Base-by-base conservation (phyloP, 2,329 filamentous ascomycete genomes). In the Pseudogymnoascus sp. region DNA sequence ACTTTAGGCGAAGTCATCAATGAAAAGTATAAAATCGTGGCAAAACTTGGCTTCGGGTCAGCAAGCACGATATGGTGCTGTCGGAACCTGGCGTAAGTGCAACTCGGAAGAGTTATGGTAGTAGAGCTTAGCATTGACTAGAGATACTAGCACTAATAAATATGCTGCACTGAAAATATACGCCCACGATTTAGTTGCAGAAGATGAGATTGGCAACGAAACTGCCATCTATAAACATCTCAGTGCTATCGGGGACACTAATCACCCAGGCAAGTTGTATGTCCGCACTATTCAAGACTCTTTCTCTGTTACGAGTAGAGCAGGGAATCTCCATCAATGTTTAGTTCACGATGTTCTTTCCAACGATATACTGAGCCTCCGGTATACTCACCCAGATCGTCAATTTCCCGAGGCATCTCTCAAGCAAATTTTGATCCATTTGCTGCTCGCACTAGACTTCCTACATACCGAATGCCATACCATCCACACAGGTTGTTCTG, bases 41-140 rank as follows among this genome's bases (percentile, higher is more conserved):
- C 71, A 40, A 80, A 81, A 64, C 71, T 80, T 9, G 78, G 78
- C 25, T 78, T 75, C 65, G 77, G 77, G 7, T 69, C 69, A 6
- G 68, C 66, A 40, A 78, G 77, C 5, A 79, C 77, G 0, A 74
- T 77, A n/a, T 81, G 78, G 77, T 73, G 79, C 1, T 74, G 74
- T 63, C 72, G 70, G 58, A 75, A 78, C 69, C 69, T 76, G 6
- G 62, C 64, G 59, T 65, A 64, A 49, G 67, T 67, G 61, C 61
- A 65, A 65, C 31, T 61, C 65, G 55, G 58, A 63, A 37, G 49
- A 31, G 52, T 55, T 55, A 37, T 64, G 41, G 16, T 16, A 16
- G 61, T 61, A 49, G 62, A 66, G 61, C 33, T 41, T 64, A 62
- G 61, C 58, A 63, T 65, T 67, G 58, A 68, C 66, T 38, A 62